phyloP scores from a whole-genome alignment of 257 asterid species.

The Nicotiana noctiflora region DNA sequence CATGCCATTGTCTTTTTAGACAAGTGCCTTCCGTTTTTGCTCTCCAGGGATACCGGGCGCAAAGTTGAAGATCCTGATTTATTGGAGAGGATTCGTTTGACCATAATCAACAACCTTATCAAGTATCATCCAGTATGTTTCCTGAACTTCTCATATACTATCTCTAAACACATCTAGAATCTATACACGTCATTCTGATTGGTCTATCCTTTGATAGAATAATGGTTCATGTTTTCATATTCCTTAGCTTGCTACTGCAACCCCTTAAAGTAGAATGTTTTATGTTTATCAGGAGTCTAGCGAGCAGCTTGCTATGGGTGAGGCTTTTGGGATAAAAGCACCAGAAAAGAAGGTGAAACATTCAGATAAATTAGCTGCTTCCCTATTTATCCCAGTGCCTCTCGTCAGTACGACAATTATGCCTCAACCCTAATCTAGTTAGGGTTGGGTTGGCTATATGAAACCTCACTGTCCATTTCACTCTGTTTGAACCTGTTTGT shows the following conservation, averaged over 20 bases:
- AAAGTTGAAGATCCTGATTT: slow-evolving; percentile 94
- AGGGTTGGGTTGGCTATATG: not conserved
- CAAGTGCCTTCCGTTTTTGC: not conserved
- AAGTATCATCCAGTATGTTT: slow-evolving; percentile 90
- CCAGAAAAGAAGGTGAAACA: slow-evolving; percentile 68
- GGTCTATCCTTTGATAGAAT: not conserved
- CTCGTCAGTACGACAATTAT: not conserved
- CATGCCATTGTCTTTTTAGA: not conserved
- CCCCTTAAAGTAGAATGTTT: not conserved
- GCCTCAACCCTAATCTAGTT: not conserved
- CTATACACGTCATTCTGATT: not conserved
- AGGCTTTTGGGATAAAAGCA: slow-evolving; percentile 80
- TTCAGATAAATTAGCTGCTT: slow-evolving; percentile 2
- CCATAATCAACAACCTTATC: slow-evolving; percentile 85
- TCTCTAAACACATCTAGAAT: not conserved
- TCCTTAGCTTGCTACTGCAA: not conserved
- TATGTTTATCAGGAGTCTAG: slow-evolving; percentile 73
- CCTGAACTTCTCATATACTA: slow-evolving; percentile 11
- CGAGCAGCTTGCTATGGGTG: slow-evolving; percentile 90
- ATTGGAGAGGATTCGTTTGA: slow-evolving; percentile 90
- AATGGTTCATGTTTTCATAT: not conserved
- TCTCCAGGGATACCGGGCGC: slow-evolving; percentile 68
- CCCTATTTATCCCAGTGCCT: not conserved
- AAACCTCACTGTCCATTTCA: not conserved
- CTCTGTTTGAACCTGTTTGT: not conserved